These are phyloP conservation scores for Bocquillonia castaneifolia DNA, from an alignment of 441 rosid species.

Conservation along the genomic window DNA sequence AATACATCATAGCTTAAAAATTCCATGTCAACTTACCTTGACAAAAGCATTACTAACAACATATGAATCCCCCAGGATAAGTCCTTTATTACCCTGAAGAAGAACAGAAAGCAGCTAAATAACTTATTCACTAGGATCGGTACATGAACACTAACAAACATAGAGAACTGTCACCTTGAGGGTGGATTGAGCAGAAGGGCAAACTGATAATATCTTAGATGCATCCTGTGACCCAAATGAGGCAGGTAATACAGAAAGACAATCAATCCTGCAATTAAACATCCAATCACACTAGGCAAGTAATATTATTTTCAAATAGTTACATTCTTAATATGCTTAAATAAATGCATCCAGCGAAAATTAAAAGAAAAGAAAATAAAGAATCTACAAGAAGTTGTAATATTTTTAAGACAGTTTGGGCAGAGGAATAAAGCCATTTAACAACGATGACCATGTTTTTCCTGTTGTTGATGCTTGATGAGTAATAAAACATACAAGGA, in stretches of 20 bases:
- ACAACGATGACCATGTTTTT: neutral
- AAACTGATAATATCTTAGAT: slow-evolving; percentile 64
- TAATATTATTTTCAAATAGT: neutral
- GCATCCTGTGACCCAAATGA: slow-evolving; percentile 74
- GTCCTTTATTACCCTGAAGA: slow-evolving; percentile 66
- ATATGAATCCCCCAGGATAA: slow-evolving; percentile 66
- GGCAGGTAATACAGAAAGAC: slow-evolving; percentile 73
- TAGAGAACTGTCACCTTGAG: slow-evolving; percentile 54
- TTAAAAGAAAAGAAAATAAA: too few species aligned
- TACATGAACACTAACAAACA: slow-evolving; percentile 1
- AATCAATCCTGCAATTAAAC: slow-evolving; percentile 71
- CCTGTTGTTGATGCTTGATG: neutral
- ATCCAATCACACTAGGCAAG: slow-evolving; percentile 26
- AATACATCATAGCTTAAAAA: neutral
- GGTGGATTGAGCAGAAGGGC: slow-evolving; percentile 67
- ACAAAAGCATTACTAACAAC: slow-evolving; percentile 72
- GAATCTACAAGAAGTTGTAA: neutral
- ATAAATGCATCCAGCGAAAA: neutral
- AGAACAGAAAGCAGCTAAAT: slow-evolving; percentile 21
- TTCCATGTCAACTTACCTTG: slow-evolving; percentile 51
- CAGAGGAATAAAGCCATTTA: neutral
- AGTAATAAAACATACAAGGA: neutral
- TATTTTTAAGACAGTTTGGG: neutral
- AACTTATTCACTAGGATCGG: slow-evolving; percentile 17
- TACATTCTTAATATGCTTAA: neutral